These are phyloP conservation scores for Galeopsis tetrahit DNA, from an alignment of 257 asterid species.

Conservation along the genomic window DNA sequence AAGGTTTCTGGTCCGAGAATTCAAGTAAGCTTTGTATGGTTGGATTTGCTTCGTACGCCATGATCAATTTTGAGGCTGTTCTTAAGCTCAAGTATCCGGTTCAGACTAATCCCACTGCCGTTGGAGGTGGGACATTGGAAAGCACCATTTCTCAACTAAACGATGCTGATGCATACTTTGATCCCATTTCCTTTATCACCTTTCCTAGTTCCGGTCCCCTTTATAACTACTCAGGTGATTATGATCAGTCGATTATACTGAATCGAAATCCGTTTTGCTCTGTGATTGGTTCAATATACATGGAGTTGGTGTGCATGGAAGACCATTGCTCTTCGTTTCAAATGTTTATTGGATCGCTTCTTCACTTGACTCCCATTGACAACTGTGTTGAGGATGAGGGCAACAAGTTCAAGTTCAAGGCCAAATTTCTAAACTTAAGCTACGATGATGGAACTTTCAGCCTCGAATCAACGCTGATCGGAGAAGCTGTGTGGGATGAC, in stretches of 20 bases:
- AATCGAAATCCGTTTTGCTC: constrained; percentile 40
- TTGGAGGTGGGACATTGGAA: constrained; percentile 55
- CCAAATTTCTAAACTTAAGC: constrained; percentile 27
- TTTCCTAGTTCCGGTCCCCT: constrained; percentile 34
- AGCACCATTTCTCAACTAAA: constrained; percentile 36
- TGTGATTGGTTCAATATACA: not conserved
- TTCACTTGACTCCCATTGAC: constrained; percentile 44
- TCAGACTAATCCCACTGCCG: constrained; percentile 33
- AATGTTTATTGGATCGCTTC: not conserved
- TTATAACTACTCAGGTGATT: not conserved
- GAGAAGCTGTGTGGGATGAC: constrained; percentile 71
- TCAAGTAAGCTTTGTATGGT: constrained; percentile 71
- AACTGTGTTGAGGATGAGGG: constrained; percentile 35
- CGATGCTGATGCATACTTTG: constrained; percentile 43
- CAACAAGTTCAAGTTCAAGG: constrained; percentile 40
- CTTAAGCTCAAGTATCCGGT: constrained; percentile 46
- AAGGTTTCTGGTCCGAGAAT: constrained; percentile 65
- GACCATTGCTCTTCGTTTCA: too few relatives aligned
- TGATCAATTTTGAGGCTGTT: constrained; percentile 47
- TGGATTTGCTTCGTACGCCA: constrained; percentile 38
- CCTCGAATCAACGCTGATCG: constrained; percentile 40
- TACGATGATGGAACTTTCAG: constrained; percentile 18
- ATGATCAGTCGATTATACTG: constrained; percentile 35
- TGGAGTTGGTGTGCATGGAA: constrained; percentile 40
- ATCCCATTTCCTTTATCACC: constrained; percentile 45